Evolutionary conservation across 1,139 yeast genomes (phyloP), one percentile per base, ranked within the genome.

Genomic region (Debaryomyces sp.): DNA sequence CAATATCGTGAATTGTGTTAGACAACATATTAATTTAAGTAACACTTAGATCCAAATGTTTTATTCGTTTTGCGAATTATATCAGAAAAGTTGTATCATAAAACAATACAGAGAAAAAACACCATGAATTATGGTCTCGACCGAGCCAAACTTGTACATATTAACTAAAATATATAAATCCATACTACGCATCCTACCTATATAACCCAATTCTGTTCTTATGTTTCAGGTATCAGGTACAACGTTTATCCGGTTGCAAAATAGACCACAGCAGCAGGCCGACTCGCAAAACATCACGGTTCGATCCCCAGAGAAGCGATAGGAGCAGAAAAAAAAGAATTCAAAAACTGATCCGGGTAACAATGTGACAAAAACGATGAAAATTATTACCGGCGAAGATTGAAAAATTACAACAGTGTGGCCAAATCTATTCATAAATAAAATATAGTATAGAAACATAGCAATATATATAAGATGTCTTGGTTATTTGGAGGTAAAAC

Each of bases 401-500:
- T 49, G 47, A 48, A 46, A 46, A 39, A 45, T 35, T 34, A 45
- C 38, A 43, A 37, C 34, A 50, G 26, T 34, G 38, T 35, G 40
- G 44, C 29, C 43, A 39, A 38, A 27, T 37, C 15, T 34, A 15
- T 17, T 22, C 18, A 39, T 38, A 44, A 35, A 37, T 30, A 42
- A 17, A 22, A 34, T 22, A 39, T 22, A 39, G 23, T 6, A 22
- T 27, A 46, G 42, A 38, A 29, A 15, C n/a, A 21, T 23, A 35
- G n/a, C 21, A 35, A 43, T 23, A 42, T 33, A 29, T 32, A 40
- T 32, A 41, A 30, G 43, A 84, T 84, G 89, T 84, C 89, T 59
- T 86, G 91, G 90, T 67, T 85, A 64, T 84, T 85, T 61, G 89
- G 90, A 54, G 76, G 72, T 46, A 59, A 60, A 46, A 55, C 62